These are phyloP conservation scores for Lycium barbarum DNA, from an alignment of 257 asterid genomes.

Conservation along the genomic window DNA sequence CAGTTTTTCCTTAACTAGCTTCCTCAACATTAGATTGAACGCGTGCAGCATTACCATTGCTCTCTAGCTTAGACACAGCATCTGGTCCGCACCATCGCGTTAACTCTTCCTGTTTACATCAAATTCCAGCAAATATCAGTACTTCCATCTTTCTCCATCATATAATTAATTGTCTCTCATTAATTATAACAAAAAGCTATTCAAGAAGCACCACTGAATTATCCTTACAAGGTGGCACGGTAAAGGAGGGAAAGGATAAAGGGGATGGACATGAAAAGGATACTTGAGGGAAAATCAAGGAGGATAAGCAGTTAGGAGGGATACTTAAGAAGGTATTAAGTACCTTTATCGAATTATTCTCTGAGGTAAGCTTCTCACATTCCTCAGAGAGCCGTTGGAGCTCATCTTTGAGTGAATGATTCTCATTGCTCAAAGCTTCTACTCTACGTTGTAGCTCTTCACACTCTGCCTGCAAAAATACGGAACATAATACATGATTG, in stretches of 20 bases:
- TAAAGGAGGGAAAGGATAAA: neutral
- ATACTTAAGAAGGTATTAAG: neutral
- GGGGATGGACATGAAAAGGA: neutral
- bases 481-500: neutral
- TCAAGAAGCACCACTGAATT: neutral
- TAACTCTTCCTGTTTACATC: conserved; percentile 69
- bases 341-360: conserved; percentile 74
- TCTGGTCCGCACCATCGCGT: conserved; percentile 67
- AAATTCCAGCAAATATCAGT: conserved; percentile 24
- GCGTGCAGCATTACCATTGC: conserved; percentile 41
- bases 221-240: neutral
- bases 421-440: conserved; percentile 69
- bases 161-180: neutral
- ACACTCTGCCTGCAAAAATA: conserved; percentile 71
- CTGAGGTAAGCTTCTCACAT: conserved; percentile 77
- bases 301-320: neutral
- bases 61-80: conserved; percentile 58
- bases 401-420: conserved; percentile 68
- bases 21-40: conserved; percentile 51
- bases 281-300: neutral
- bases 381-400: conserved; percentile 78
- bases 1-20: conserved; percentile 43
- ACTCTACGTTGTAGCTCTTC: conserved; percentile 84
- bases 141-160: neutral
- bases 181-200: neutral